These are phyloP conservation scores for Zygoascus meyerae DNA, from an alignment of 1,139 yeast genomes.

Conservation along the genomic window DNA sequence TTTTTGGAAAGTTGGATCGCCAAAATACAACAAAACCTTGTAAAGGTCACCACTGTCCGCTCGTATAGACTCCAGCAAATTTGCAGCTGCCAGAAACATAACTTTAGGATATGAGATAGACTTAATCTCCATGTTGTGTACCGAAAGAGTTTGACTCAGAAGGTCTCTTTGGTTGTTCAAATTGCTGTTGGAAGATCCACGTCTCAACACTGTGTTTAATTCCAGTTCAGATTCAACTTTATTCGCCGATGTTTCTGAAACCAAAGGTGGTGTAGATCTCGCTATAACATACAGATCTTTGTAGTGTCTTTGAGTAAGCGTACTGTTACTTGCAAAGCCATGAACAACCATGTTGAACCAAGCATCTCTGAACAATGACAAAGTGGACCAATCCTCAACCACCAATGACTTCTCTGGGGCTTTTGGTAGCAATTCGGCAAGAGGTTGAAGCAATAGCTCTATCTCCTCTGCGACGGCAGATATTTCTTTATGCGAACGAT, in stretches of 20 bases:
- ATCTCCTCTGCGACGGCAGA: slow-evolving; percentile 74
- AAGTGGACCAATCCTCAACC: slow-evolving; percentile 43
- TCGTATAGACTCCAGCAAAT: slow-evolving; percentile 71
- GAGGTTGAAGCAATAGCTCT: slow-evolving; percentile 59
- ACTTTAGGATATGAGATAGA: slow-evolving; percentile 70
- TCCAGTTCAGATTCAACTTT: slow-evolving; percentile 90
- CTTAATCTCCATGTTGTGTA: slow-evolving; percentile 35
- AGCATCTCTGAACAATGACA: slow-evolving; percentile 68
- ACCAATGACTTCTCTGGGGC: slow-evolving; percentile 41
- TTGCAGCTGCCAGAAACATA: slow-evolving; percentile 82
- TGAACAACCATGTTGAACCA: slow-evolving; percentile 96
- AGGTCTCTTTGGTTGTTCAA: slow-evolving; percentile 69
- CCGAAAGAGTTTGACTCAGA: slow-evolving; percentile 26
- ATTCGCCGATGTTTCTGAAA: slow-evolving; percentile 78
- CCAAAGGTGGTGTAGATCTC: slow-evolving; percentile 83
- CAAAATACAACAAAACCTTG: slow-evolving; percentile 64
- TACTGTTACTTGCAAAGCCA: slow-evolving; percentile 67
- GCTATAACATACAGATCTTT: slow-evolving; percentile 66
- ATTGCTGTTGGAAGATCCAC: slow-evolving; percentile 83
- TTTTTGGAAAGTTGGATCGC: slow-evolving; percentile 74
- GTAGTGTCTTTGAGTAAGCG: slow-evolving; percentile 44
- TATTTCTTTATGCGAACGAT: slow-evolving; percentile 73
- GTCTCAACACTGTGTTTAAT: slow-evolving; percentile 79
- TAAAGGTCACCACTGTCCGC: slow-evolving; percentile 75
- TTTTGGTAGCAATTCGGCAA: slow-evolving; percentile 68